phyloP scores from a whole-genome alignment of 2,329 filamentous ascomycete species.

The Colletotrichum sp. region DNA sequence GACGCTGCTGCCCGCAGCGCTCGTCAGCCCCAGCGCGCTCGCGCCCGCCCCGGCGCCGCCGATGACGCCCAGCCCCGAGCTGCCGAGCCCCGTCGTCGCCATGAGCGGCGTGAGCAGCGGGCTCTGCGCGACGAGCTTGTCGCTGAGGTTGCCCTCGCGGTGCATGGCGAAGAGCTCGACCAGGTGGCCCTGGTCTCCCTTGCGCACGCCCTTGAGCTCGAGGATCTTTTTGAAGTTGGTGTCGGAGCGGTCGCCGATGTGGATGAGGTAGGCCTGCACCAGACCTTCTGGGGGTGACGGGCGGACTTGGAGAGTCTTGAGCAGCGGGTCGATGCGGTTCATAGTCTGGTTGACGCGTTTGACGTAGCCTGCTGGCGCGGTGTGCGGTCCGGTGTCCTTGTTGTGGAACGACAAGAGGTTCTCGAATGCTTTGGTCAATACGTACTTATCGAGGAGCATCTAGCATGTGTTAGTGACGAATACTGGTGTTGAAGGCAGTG shows the following conservation, averaged over 20 bases:
- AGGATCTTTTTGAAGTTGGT: constrained; percentile 96
- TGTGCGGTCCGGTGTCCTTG: constrained; percentile 41
- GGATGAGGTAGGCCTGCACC: constrained; percentile 96
- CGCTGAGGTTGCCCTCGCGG: constrained; percentile 76
- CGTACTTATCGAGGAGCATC: constrained; percentile 97
- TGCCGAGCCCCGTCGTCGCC: constrained; percentile 43
- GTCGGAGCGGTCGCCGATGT: constrained; percentile 92
- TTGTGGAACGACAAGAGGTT: constrained; percentile 71
- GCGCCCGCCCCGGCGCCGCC: constrained; percentile 46
- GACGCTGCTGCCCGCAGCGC: constrained; percentile 29
- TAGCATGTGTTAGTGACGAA: constrained; percentile 41
- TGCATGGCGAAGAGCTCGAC: constrained; percentile 85
- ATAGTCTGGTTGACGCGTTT: constrained; percentile 87
- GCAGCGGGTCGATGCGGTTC: constrained; percentile 85
- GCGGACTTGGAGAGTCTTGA: constrained; percentile 96
- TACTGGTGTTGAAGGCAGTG: too few species aligned
- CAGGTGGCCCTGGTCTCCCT: constrained; percentile 80
- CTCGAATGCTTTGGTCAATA: constrained; percentile 79
- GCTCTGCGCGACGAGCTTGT: constrained; percentile 72
- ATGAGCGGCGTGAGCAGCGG: constrained; percentile 74
- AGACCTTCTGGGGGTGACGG: constrained; percentile 90
- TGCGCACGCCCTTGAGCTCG: constrained; percentile 91
- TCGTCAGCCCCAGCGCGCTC: constrained; percentile 42
- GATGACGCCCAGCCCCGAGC: constrained; percentile 38
- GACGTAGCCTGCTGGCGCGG: constrained; percentile 67